Conservation (phyloP, 2,329 filamentous ascomycete species). For the Pseudogymnoascus sp. region DNA sequence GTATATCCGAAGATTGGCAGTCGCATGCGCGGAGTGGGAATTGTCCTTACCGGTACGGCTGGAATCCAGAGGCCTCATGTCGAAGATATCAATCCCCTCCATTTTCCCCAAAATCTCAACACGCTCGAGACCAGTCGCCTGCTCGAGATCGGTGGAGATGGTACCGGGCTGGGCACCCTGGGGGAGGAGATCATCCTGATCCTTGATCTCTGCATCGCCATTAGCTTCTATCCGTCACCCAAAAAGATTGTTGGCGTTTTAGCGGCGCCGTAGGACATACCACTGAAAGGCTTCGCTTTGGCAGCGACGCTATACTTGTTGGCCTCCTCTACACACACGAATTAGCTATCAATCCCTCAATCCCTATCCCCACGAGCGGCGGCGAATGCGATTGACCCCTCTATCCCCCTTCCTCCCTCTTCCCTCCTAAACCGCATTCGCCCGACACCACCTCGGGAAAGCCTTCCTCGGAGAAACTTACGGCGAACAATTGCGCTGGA, state of each 20-base stretch:
- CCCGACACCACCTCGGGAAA: not conserved
- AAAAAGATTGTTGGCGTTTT: not conserved
- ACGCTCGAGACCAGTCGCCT: slow-evolving; percentile 95
- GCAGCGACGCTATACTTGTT: slow-evolving; percentile 7
- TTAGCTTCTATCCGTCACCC: not conserved
- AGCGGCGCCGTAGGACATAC: not conserved
- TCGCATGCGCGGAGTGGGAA: slow-evolving; percentile 22
- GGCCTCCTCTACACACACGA: not conserved
- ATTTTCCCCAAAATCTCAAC: slow-evolving; percentile 99
- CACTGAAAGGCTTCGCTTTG: not conserved
- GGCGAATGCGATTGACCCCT: not conserved
- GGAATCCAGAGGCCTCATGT: slow-evolving; percentile 93
- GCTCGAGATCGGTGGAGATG: slow-evolving; percentile 89
- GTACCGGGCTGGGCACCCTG: slow-evolving; percentile 76
- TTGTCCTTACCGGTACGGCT: slow-evolving; percentile 64
- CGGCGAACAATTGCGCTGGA: slow-evolving; percentile 53
- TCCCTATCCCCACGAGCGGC: not conserved
- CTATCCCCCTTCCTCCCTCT: not conserved
- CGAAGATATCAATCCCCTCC: slow-evolving; percentile 95
- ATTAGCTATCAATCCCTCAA: not conserved
- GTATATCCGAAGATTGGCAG: not conserved
- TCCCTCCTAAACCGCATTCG: slow-evolving; percentile 6
- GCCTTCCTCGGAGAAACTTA: slow-evolving; percentile 34
- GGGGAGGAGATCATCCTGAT: slow-evolving; percentile 72
- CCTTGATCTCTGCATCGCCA: slow-evolving; percentile 63